These are phyloP conservation scores for Solanum clarkiae DNA, from an alignment of 257 asterid species.

Conservation along the genomic window DNA sequence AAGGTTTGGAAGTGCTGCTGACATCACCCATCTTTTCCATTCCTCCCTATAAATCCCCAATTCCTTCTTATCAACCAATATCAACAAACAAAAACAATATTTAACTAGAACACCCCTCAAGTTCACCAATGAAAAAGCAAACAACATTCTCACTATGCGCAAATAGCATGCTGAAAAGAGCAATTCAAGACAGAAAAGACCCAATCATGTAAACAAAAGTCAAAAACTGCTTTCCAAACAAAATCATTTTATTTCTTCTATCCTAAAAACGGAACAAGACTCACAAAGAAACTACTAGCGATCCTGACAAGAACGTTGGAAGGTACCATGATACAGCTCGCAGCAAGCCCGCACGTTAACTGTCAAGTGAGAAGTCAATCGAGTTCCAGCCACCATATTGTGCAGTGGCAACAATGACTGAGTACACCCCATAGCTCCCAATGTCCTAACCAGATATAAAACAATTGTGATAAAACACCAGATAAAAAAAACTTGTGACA, in stretches of 20 bases:
- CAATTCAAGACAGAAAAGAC: background rate
- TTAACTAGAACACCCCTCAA: slow-evolving; percentile 5
- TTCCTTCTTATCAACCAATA: slow-evolving; percentile 32
- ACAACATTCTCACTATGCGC: background rate
- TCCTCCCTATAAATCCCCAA: slow-evolving; percentile 55
- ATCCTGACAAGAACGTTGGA: slow-evolving; percentile 97
- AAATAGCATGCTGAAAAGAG: background rate
- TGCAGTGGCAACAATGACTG: slow-evolving; percentile 66
- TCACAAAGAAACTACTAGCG: slow-evolving; percentile 83
- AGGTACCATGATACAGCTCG: slow-evolving; percentile 96
- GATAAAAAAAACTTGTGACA: background rate
- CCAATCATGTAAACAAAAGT: background rate
- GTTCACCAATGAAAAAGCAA: background rate
- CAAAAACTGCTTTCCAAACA: background rate
- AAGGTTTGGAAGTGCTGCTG: slow-evolving; percentile 29
- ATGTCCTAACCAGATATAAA: slow-evolving; percentile 29
- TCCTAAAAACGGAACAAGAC: slow-evolving; percentile 36
- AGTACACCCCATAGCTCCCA: slow-evolving; percentile 65
- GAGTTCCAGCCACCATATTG: slow-evolving; percentile 28
- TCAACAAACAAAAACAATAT: slow-evolving; percentile 8
- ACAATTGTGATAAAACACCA: background rate
- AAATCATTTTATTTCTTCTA: background rate
- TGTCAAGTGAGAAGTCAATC: slow-evolving; percentile 60
- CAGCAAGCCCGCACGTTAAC: slow-evolving; percentile 70
- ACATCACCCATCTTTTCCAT: slow-evolving; percentile 51